Percentiles rank a stretch among this genome's conserved stretches.
Conservation (phyloP, 768 basidiomycete species). For the Amanita muscaria region DNA sequence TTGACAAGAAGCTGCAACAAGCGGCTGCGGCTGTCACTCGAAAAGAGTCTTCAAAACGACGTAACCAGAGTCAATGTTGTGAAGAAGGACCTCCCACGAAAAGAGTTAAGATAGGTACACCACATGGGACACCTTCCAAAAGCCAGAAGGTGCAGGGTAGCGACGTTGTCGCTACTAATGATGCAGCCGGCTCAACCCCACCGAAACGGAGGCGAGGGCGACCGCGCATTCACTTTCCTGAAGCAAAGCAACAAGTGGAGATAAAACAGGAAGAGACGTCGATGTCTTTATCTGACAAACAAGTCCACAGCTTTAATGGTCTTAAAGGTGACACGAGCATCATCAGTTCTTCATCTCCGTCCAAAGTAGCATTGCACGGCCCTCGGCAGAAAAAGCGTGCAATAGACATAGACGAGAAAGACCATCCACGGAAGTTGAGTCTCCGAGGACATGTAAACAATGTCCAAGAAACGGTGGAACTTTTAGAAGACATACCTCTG, state of each 20-base stretch:
- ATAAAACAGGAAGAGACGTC: conserved; percentile 25
- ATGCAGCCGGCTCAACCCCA: conserved; percentile 9
- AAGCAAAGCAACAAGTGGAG: conserved; percentile 17
- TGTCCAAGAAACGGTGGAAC: conserved; percentile 14
- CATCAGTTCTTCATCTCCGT: background rate
- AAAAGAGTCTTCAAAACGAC: conserved; percentile 22
- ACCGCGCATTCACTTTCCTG: conserved; percentile 28
- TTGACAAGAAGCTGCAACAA: conserved; percentile 48
- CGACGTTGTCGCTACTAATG: background rate
- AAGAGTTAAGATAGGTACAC: conserved; percentile 3
- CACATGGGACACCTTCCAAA: background rate
- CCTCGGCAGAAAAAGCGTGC: conserved; percentile 24
- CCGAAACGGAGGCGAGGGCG: conserved; percentile 35
- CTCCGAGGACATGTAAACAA: conserved; percentile 3
- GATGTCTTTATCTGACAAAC: conserved; percentile 30
- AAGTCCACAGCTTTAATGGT: conserved; percentile 57
- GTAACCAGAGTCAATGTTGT: conserved; percentile 18
- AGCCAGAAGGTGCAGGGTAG: background rate
- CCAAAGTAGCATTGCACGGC: conserved; percentile 4
- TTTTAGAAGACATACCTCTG: conserved; percentile 13
- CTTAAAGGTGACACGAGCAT: conserved; percentile 38
- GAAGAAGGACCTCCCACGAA: conserved; percentile 16
- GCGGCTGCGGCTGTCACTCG: conserved; percentile 27
- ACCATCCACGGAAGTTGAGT: conserved; percentile 23
- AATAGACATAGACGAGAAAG: conserved; percentile 26